Evolutionary conservation across 2,329 filamentous ascomycete species (phyloP).

Genomic region (Dothideomycetidae sp.): DNA sequence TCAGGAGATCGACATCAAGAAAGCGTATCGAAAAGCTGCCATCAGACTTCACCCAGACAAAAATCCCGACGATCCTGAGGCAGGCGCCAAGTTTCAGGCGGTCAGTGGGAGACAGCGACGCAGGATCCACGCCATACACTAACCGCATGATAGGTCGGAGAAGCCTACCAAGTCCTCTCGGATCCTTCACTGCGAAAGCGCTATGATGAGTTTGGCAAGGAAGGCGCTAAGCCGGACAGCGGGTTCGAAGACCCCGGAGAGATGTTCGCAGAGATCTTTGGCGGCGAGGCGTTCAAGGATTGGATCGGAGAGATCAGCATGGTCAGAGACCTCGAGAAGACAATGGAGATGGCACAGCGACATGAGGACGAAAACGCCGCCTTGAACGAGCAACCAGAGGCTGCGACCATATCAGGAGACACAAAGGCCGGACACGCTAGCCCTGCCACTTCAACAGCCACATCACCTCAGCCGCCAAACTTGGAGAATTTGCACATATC

Average conservation of each 20-base stretch:
- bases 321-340: slow-evolving; percentile 95
- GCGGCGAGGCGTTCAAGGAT: slow-evolving; percentile 87
- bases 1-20: slow-evolving; percentile 87
- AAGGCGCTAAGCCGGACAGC: slow-evolving; percentile 75
- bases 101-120: slow-evolving; percentile 32
- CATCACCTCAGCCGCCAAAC: slow-evolving; percentile 14
- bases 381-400: slow-evolving; percentile 5
- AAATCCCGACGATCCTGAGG: slow-evolving; percentile 89
- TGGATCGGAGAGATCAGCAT: slow-evolving; percentile 96
- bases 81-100: slow-evolving; percentile 85
- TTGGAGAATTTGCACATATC: slow-evolving; percentile 13
- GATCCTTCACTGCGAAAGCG: slow-evolving; percentile 73
- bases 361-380: slow-evolving; percentile 42
- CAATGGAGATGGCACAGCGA: slow-evolving; percentile 93
- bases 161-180: slow-evolving; percentile 70
- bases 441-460: neutral
- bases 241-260: slow-evolving; percentile 92
- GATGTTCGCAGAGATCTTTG: slow-evolving; percentile 98
- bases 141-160: slow-evolving; percentile 39
- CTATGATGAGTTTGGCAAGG: slow-evolving; percentile 96
- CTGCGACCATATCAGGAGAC: slow-evolving; percentile 20
- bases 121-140: slow-evolving; percentile 10
- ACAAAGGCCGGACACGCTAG: slow-evolving; percentile 12
- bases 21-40: slow-evolving; percentile 73
- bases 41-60: slow-evolving; percentile 95